Evolutionary conservation across 1,284 basidiomycete genomes (phyloP), one percentile per base, ranked within the genome.

Genomic region (Takashimella tepidaria): DNA sequence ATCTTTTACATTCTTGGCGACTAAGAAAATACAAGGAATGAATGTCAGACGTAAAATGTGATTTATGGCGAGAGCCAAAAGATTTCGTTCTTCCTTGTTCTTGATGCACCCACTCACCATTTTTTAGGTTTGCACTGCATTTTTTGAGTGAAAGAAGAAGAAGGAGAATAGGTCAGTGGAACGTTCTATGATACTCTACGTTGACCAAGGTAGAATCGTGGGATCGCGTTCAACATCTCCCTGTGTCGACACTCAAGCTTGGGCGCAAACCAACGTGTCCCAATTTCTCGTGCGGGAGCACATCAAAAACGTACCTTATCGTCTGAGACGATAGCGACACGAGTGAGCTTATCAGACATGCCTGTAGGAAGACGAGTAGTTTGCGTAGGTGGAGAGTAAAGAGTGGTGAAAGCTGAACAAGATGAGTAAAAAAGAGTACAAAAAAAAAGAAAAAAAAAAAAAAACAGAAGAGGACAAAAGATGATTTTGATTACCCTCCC

Each of bases 271-370:
- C n/a, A n/a, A n/a, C n/a, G n/a, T n/a, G n/a, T n/a, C n/a, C n/a
- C 11, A 11, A 22, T 13, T 40, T n/a, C 10, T 13, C 11, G 8
- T 27, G 16, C 19, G n/a, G n/a, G n/a, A n/a, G n/a, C n/a, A n/a
- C n/a, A n/a, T n/a, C n/a, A n/a, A n/a, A n/a, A n/a, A 64, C 74
- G 56, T 50, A 76, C 75, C 72, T 75, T 84, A 79, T 95, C 93
- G 41, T 89, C 74, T 68, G 92, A 89, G 67, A 96, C 89, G 71
- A 96, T 92, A 59, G 92, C 92, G 68, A 96, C 91, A 82, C 92
- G 86, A 48, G 92, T 96, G 65, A 95, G 91, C 77, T 92, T 93
- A 79, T 93, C 91, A 23, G 68, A 58, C 72, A 74, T 74, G 47
- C 45, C 20, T 55, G 22, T 10, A 11, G 41, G n/a, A n/a, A 31